A percentile compares a stretch with the other conserved stretches of the same genome.
phyloP scores from a whole-genome alignment of 345 rosid species.

The Arabidopsis suecica region DNA sequence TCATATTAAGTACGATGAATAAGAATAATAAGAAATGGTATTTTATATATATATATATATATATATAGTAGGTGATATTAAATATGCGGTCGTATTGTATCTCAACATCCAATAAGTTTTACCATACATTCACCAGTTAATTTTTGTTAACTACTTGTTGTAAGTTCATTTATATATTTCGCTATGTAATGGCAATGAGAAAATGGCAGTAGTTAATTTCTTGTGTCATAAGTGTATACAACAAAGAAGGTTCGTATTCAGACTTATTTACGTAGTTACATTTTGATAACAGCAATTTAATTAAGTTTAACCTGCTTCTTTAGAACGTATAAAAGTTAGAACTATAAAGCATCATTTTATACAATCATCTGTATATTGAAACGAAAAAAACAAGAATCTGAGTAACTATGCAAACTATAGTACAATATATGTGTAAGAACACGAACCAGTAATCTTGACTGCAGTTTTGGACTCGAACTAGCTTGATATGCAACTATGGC shows the following conservation, averaged over 20 bases:
- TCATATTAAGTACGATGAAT: not conserved
- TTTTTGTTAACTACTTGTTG: not conserved
- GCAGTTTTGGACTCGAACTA: slow-evolving; percentile 9
- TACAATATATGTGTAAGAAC: slow-evolving; percentile 9
- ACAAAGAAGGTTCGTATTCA: not conserved
- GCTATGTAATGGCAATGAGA: not conserved
- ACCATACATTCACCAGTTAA: not conserved
- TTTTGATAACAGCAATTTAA: not conserved
- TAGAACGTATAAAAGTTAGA: not conserved
- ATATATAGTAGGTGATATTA: not conserved
- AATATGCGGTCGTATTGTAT: not conserved
- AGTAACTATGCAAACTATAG: not conserved
- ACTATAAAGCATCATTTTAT: not conserved
- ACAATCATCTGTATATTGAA: not conserved
- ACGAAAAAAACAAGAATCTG: not conserved
- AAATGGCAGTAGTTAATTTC: not conserved
- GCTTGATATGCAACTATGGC: slow-evolving; percentile 31
- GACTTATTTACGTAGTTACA: not conserved
- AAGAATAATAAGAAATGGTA: not conserved
- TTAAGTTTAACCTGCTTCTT: not conserved
- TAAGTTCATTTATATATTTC: not conserved
- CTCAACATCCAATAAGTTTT: not conserved
- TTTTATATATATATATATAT: not conserved
- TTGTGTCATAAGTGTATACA: not conserved
- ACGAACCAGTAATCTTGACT: slow-evolving; percentile 24